Evolutionary conservation across 768 basidiomycete genomes (phyloP), one percentile per base, ranked within the genome.

Genomic region (Hygrocybe coccinea): DNA sequence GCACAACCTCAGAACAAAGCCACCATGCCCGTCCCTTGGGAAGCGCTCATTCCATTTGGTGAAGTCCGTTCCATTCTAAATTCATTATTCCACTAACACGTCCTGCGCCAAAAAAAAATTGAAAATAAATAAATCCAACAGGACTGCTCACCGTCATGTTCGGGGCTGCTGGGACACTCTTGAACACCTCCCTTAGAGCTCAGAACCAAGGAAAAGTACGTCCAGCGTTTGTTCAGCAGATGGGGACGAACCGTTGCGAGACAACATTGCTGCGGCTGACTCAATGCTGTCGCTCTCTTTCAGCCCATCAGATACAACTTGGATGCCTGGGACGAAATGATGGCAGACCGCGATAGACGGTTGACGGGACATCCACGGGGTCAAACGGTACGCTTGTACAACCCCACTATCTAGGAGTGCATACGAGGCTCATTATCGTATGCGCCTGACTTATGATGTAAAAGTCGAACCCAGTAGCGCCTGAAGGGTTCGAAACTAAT

Each of bases 21-120:
- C 50, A 51, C 60, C 62, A 95, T 95, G 95, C 95, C 95, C 54
- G 87, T 97, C 63, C 95, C 94, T 62, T 97, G 90, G 87, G 94
- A 98, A 76, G 93, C 95, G 50, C 81, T 97, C 63, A 90, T 98
- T 77, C 95, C 95, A 46, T 94, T 95, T 66, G 95, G 95, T 94
- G 58, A 46, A 29, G 44, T 39, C 66, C 56, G 59, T 49, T 50
- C 49, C 46, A 44, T 41, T 54, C 61, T 56, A 36, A 48, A 54
- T 24, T 29, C 19, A 35, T 36, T 24, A 17, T 54, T 46, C 22
- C 15, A 43, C 11, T 54, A 41, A 67, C 57, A 41, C 34, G 22
- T 52, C 14, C 54, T n/a, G n/a, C n/a, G n/a, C n/a, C n/a, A n/a
- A n/a, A n/a, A n/a, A n/a, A n/a, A n/a, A n/a, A n/a, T n/a, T n/a